Percentiles rank a stretch among this genome's conserved stretches.
Conservation (phyloP, 257 asterid species). For the Capsicum rhomboideum region DNA sequence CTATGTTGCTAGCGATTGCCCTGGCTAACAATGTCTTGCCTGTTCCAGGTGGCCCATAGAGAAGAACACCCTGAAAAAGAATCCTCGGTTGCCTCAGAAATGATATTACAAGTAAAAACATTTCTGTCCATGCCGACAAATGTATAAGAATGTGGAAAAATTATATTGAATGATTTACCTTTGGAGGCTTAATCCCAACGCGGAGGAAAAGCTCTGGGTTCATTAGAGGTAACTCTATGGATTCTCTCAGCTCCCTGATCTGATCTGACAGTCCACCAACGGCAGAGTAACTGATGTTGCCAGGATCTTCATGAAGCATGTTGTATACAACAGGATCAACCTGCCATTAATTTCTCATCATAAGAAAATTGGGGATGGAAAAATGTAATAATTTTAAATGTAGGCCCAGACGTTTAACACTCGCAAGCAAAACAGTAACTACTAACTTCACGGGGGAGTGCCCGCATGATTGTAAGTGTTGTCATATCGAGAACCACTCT, state of each 20-base stretch:
- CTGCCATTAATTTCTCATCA: slow-evolving; percentile 30
- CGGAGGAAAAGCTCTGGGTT: slow-evolving; percentile 92
- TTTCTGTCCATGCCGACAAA: neutral
- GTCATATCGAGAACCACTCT: slow-evolving; percentile 98
- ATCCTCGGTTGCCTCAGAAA: neutral
- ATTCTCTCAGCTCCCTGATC: slow-evolving; percentile 89
- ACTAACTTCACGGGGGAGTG: slow-evolving; percentile 95
- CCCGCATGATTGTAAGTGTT: slow-evolving; percentile 93
- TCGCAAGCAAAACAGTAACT: neutral
- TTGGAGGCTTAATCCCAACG: slow-evolving; percentile 96
- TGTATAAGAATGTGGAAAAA: neutral
- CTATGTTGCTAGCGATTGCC: slow-evolving; percentile 97
- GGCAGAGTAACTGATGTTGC: slow-evolving; percentile 91
- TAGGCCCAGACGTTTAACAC: neutral
- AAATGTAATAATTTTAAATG: neutral
- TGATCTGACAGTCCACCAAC: slow-evolving; percentile 97
- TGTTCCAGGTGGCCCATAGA: slow-evolving; percentile 99
- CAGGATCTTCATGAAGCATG: slow-evolving; percentile 99
- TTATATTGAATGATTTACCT: slow-evolving; percentile 31
- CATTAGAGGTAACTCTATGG: slow-evolving; percentile 88
- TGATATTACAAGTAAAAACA: neutral
- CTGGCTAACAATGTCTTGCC: slow-evolving; percentile 96
- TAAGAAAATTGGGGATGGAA: neutral
- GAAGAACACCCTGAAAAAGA: slow-evolving; percentile 79
- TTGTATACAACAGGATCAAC: slow-evolving; percentile 95